Base-by-base conservation (phyloP, 2,329 filamentous ascomycete species). In the Neofusicoccum sp. region DNA sequence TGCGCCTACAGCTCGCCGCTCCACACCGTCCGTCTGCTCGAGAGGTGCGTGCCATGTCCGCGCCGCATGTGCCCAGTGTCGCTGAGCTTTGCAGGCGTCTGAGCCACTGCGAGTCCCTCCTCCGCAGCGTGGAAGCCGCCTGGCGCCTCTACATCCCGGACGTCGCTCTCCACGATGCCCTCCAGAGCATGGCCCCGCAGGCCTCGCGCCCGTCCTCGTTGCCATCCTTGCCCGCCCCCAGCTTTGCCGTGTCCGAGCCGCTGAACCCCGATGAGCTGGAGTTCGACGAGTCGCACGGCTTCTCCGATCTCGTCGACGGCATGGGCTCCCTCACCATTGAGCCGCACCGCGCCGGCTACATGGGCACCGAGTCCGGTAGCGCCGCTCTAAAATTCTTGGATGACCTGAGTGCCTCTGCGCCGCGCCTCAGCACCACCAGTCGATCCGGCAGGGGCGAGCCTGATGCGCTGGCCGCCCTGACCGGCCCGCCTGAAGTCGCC, bases 331-430 rank as follows among this genome's bases (percentile, higher is more conserved):
- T 49, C 26, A 57, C 63, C 14, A 47, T 64, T 41, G 62, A 61
- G 28, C 61, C 66, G 9, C 56, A 57, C 7, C 73, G 78, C 31
- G 71, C 72, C 1, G 79, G 79, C 6, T 81, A 81, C 65, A 72
- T 80, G 11, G 79, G 79, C 1, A 71, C 78, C 1, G 77, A 76
- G 2, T 80, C 77, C 6, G 78, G 78, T 1, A 78, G 77, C 11
- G 78, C 78, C 1, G 72, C 80, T 58, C 65, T 80, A 8, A 72
- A 76, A 31, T 65, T 56, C 4, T 14, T 56, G 24, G n/a, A 56
- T 28, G 51, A 56, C 8, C 26, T 56, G 4, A 56, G 34, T 20
- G 36, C 51, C 6, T 54, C 14, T 14, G 16, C 34, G 2, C 31
- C 49, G 11, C 49, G 34, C 12, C 24, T 24, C 2, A 16, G 24